Conservation (phyloP, 345 rosid genomes). For the Acer yangbiense region DNA sequence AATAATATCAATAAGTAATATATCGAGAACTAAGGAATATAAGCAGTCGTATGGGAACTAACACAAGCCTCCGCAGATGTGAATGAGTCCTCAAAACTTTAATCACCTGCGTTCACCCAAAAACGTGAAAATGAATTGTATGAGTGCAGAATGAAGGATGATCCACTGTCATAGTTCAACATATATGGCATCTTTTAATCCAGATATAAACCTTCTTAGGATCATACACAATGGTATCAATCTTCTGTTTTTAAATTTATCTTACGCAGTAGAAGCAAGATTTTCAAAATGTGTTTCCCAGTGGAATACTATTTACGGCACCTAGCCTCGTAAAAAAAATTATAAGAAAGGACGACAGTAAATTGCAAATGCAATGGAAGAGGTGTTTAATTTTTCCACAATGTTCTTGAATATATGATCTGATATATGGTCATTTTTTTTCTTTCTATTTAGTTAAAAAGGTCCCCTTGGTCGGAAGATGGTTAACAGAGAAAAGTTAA, state of each 20-base stretch:
- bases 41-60: conserved; percentile 40
- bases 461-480: not conserved
- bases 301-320: not conserved
- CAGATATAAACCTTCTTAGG: too few relatives aligned
- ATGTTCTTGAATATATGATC: not conserved
- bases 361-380: not conserved
- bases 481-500: not conserved
- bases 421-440: not conserved
- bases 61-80: conserved; percentile 76
- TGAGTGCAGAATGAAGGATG: too few relatives aligned
- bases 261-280: not conserved
- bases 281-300: not conserved
- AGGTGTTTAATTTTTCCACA: not conserved
- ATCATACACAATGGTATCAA: too few relatives aligned
- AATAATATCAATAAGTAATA: too few relatives aligned
- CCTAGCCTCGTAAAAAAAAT: not conserved
- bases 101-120: conserved; percentile 54
- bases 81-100: conserved; percentile 82
- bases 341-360: not conserved
- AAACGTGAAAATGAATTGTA: not conserved
- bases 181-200: too few relatives aligned
- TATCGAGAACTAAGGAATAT: not conserved
- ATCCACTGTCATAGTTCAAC: not conserved
- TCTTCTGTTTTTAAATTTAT: not conserved
- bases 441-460: not conserved